Conservation (phyloP, 2,329 filamentous ascomycete genomes). For the Epichloe bromicola region DNA sequence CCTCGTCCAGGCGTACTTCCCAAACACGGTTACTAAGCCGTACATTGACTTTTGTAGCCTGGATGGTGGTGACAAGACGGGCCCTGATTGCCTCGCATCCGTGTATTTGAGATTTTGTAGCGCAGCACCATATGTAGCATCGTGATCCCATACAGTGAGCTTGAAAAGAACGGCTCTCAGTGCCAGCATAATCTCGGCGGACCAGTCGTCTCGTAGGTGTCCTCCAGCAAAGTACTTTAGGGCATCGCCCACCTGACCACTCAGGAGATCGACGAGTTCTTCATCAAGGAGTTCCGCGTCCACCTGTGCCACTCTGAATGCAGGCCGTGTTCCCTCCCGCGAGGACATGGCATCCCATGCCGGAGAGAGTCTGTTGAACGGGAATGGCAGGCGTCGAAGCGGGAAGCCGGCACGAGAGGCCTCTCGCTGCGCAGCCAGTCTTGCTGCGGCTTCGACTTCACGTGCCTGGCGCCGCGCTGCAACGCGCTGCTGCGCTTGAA, state of each 20-base stretch:
- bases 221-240: slow-evolving; percentile 72
- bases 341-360: slow-evolving; percentile 61
- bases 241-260: slow-evolving; percentile 73
- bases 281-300: slow-evolving; percentile 92
- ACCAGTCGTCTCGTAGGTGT: slow-evolving; percentile 73
- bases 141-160: slow-evolving; percentile 89
- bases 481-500: slow-evolving; percentile 78
- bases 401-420: slow-evolving; percentile 40
- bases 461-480: slow-evolving; percentile 66
- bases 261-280: slow-evolving; percentile 76
- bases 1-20: slow-evolving; percentile 79
- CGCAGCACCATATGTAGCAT: slow-evolving; percentile 86
- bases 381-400: slow-evolving; percentile 45
- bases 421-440: slow-evolving; percentile 35
- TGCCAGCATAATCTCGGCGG: slow-evolving; percentile 66
- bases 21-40: slow-evolving; percentile 73
- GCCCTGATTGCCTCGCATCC: slow-evolving; percentile 57
- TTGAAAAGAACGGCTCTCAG: slow-evolving; percentile 81
- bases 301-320: slow-evolving; percentile 88
- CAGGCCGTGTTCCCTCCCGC: slow-evolving; percentile 66
- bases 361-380: slow-evolving; percentile 45
- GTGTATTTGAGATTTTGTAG: slow-evolving; percentile 85
- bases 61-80: slow-evolving; percentile 57
- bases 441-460: slow-evolving; percentile 51
- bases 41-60: slow-evolving; percentile 74